Conservation (phyloP, 2,329 filamentous ascomycete genomes). For the Colletotrichum sp. region DNA sequence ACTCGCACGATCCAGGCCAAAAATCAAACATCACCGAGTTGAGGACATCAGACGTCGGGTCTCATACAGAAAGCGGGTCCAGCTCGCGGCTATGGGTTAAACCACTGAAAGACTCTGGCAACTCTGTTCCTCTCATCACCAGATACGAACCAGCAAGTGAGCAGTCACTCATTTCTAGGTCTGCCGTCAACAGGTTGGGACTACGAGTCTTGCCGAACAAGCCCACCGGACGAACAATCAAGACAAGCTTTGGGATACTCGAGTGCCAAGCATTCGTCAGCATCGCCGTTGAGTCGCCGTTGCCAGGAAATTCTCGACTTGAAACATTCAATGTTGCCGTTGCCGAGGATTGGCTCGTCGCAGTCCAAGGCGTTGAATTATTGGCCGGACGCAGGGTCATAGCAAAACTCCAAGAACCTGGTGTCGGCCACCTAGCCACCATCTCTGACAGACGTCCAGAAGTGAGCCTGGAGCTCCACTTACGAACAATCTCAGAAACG, state of each 20-base stretch:
- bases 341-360: not conserved
- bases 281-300: not conserved
- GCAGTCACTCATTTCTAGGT: not conserved
- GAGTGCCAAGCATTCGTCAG: not conserved
- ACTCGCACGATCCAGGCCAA: not conserved
- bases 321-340: not conserved
- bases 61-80: not conserved
- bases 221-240: not conserved
- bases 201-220: not conserved
- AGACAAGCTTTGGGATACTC: not conserved
- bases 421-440: not conserved
- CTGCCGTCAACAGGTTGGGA: not conserved
- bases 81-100: fast-evolving
- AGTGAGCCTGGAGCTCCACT: not conserved
- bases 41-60: fast-evolving
- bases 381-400: not conserved
- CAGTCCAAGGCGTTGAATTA: fast-evolving
- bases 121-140: not conserved
- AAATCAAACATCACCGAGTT: fast-evolving
- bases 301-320: fast-evolving
- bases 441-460: not conserved
- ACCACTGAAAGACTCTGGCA: not conserved
- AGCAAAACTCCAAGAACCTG: not conserved
- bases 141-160: not conserved
- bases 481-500: not conserved